These are phyloP conservation scores for Picea glauca DNA, from an alignment of 75 land plant genomes.

Conservation along the genomic window DNA sequence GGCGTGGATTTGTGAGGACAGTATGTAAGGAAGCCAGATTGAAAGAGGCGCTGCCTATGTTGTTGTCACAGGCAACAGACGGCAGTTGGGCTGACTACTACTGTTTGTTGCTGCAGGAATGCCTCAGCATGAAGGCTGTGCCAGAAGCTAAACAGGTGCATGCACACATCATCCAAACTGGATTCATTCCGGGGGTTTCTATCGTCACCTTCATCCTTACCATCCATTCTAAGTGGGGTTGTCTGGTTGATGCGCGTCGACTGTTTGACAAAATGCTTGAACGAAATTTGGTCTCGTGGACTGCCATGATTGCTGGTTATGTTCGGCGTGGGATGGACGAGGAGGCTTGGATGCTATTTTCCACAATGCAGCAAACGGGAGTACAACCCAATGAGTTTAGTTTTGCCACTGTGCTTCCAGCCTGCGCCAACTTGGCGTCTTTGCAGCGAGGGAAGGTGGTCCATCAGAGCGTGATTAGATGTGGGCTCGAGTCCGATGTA, in stretches of 20 bases:
- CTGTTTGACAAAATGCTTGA: conserved; percentile 52
- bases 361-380: conserved; percentile 18
- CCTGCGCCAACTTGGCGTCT: not conserved
- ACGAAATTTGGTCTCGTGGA: conserved; percentile 55
- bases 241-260: conserved; percentile 30
- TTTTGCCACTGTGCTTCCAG: conserved; percentile 31
- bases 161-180: not conserved
- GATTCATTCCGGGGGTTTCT: not conserved
- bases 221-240: conserved; percentile 26
- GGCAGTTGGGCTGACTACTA: not conserved
- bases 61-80: too few relatives aligned
- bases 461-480: not conserved
- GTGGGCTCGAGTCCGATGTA: conserved; percentile 8
- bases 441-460: conserved; percentile 2
- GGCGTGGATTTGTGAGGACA: not conserved
- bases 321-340: conserved; percentile 20
- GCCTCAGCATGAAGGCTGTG: not conserved
- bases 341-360: conserved; percentile 29
- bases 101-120: not conserved
- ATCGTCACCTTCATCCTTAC: not conserved
- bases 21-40: not conserved
- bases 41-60: not conserved
- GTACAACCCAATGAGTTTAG: conserved; percentile 31
- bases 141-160: not conserved
- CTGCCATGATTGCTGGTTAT: conserved; percentile 44